phyloP scores from a whole-genome alignment of 371 early-diverging fungal genomes.

The Mortierella sp. region DNA sequence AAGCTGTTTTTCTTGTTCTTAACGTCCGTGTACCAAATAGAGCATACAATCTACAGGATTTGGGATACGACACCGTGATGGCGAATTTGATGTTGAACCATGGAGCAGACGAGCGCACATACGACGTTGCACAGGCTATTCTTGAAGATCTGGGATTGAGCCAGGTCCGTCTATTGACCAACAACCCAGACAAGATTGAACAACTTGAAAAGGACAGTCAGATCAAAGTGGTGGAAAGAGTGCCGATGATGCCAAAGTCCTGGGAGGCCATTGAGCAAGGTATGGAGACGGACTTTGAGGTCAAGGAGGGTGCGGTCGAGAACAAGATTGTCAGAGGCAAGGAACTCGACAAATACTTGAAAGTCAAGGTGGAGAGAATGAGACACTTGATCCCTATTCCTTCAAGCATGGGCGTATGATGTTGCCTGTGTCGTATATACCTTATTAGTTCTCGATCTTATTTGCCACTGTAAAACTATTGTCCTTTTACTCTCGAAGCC shows the following conservation, averaged over 20 bases:
- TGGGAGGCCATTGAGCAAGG: slow-evolving; percentile 63
- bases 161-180: slow-evolving; percentile 87
- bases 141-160: slow-evolving; percentile 81
- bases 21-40: slow-evolving; percentile 45
- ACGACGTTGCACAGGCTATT: slow-evolving; percentile 92
- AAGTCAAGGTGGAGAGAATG: slow-evolving; percentile 52
- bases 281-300: slow-evolving; percentile 31
- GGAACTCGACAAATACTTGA: slow-evolving; percentile 47
- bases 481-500: too few species aligned
- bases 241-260: slow-evolving; percentile 90
- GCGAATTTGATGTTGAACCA: slow-evolving; percentile 92
- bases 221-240: slow-evolving; percentile 82
- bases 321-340: slow-evolving; percentile 53
- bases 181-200: slow-evolving; percentile 95
- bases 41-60: slow-evolving; percentile 96
- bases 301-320: slow-evolving; percentile 52
- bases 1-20: neutral
- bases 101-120: slow-evolving; percentile 93
- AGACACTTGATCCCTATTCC: slow-evolving; percentile 51
- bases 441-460: too few species aligned
- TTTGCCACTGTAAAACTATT: too few species aligned
- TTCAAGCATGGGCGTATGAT: slow-evolving; percentile 5
- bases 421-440: too few species aligned
- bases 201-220: slow-evolving; percentile 76
- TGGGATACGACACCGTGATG: slow-evolving; percentile 94